These are phyloP conservation scores for Phytophthora meadii DNA, from an alignment of 352 stramenopile genomes.

Conservation along the genomic window DNA sequence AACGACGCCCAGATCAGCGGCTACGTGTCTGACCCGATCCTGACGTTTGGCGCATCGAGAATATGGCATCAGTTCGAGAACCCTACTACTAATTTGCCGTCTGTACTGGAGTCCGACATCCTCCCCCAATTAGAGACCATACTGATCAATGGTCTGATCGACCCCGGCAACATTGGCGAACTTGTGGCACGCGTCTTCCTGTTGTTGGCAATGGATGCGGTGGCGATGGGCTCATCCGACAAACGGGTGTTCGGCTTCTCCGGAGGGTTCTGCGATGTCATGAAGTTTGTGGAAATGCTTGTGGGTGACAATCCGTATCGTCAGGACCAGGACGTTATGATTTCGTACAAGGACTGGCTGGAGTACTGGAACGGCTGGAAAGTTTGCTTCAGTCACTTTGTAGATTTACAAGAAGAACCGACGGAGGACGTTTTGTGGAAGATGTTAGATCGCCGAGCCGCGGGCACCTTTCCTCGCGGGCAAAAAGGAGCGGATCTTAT, in stretches of 20 bases:
- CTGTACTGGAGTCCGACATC: background rate
- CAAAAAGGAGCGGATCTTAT: background rate
- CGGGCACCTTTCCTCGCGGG: background rate
- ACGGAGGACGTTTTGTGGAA: conserved; percentile 1
- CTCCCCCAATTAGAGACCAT: conserved; percentile 4
- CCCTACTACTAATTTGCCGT: background rate
- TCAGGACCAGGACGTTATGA: background rate
- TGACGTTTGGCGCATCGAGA: conserved; percentile 36
- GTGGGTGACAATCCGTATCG: background rate
- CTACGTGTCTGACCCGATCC: conserved; percentile 36
- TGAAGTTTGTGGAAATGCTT: background rate
- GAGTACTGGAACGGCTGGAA: background rate
- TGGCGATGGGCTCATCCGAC: background rate
- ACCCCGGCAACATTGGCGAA: conserved; percentile 2
- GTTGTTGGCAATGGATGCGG: background rate
- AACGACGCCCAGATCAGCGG: conserved; percentile 19
- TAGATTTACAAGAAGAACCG: background rate
- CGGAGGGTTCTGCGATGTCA: background rate
- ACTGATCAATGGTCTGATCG: conserved; percentile 1
- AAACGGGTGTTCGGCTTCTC: background rate
- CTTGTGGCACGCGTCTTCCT: conserved; percentile 1
- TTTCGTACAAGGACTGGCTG: background rate
- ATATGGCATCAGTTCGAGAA: conserved; percentile 25
- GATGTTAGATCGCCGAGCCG: background rate
- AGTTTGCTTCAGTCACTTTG: conserved; percentile 3